Base-by-base conservation (phyloP, 2,329 filamentous ascomycete genomes). In the Alternaria hordeiaustralica region DNA sequence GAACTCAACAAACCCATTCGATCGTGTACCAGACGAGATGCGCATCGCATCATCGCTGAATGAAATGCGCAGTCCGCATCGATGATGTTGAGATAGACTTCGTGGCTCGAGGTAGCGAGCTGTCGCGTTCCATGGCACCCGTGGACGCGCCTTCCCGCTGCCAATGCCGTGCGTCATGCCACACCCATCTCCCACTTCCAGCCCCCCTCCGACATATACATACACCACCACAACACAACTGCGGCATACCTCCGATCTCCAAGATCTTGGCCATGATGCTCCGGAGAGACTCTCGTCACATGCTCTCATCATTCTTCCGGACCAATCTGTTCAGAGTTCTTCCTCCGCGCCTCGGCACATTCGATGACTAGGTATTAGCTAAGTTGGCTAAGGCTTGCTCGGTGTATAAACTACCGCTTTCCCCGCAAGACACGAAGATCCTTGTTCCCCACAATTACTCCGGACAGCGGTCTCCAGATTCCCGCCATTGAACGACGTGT, bases 41-140 rank as follows among this genome's bases (percentile, higher is more conserved):
- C 41, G 43, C 30, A 54, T 51, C 8, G 30, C 13, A 25, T 12
- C 20, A 18, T 23, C 3, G 15, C 18, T 15, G 20, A 4, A 13
- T 23, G 20, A 3, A 5, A 18, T 25, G 30, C 30, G 30, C 25
- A 58, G 36, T 44, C 15, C 6, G 18, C 28, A 33, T 13, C 47
- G 55, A 41, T 60, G 63, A 58, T 47, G 65, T 66, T 26, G 50
- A 51, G 55, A 60, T 65, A 67, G 21, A 55, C 56, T 61, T 61
- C 43, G 33, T 62, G 55, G 58, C 33, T 44, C 26, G 10, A 20
- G 36, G 26, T 46, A 61, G 33, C 49, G 53, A 36, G 50, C 36
- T 26, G 33, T 46, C 15, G 44, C 46, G 50, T 66, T 47, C 57
- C 59, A 54, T 49, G 49, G 61, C 49, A 60, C 36, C 36, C 36